A percentile compares a stretch with the other conserved stretches of the same genome.
Conservation (phyloP, 768 basidiomycete genomes). For the Clitopilus passeckerianus region DNA sequence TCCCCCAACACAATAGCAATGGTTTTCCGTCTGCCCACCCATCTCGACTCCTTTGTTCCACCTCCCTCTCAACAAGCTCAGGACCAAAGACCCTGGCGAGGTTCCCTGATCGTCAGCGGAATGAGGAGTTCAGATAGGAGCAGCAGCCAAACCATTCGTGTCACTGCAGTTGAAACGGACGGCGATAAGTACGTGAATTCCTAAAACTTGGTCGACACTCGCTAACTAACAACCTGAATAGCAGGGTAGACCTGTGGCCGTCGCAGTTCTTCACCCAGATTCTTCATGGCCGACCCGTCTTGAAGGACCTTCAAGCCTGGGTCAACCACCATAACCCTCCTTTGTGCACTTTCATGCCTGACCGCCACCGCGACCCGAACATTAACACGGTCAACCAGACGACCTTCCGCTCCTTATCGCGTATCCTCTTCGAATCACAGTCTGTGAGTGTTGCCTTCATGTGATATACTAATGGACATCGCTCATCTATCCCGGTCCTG, state of each 20-base stretch:
- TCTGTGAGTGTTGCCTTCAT: conserved; percentile 32
- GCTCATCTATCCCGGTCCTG: background rate
- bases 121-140: conserved; percentile 41
- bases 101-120: conserved; percentile 46
- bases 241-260: conserved; percentile 57
- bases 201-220: background rate
- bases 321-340: conserved; percentile 41
- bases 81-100: conserved; percentile 51
- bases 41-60: conserved; percentile 54
- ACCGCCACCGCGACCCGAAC: conserved; percentile 46
- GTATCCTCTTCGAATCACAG: conserved; percentile 44
- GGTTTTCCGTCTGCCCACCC: conserved; percentile 61
- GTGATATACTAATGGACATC: conserved; percentile 1
- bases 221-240: conserved; percentile 5
- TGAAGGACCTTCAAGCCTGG: conserved; percentile 48
- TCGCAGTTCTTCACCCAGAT: conserved; percentile 38
- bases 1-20: conserved; percentile 28
- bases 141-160: conserved; percentile 46
- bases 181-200: conserved; percentile 56
- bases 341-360: conserved; percentile 60
- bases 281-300: conserved; percentile 33
- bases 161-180: conserved; percentile 66
- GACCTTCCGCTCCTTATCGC: conserved; percentile 50
- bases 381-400: conserved; percentile 45
- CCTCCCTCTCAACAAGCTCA: conserved; percentile 42